These are phyloP conservation scores for Vinca minor DNA, from an alignment of 257 asterid genomes.

Conservation along the genomic window DNA sequence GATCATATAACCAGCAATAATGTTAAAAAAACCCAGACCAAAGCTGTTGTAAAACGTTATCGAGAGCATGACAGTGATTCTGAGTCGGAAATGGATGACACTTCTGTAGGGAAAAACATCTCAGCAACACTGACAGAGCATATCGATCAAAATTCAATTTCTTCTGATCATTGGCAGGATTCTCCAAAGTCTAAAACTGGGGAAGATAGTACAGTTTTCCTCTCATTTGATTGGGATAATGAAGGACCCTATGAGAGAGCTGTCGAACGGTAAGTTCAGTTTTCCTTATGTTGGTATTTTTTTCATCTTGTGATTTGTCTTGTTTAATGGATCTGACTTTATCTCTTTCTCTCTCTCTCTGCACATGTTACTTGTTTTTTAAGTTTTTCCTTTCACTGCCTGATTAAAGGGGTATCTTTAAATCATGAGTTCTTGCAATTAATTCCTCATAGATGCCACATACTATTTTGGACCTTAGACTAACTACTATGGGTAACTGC, in stretches of 20 bases:
- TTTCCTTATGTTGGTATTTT: constrained; percentile 12
- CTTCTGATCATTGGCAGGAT: constrained; percentile 56
- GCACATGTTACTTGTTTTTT: too few species aligned
- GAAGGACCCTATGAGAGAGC: constrained; percentile 91
- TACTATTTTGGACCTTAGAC: neutral
- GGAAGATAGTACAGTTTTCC: constrained; percentile 57
- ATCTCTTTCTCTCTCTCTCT: too few species aligned
- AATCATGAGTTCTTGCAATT: neutral
- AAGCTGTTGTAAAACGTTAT: constrained; percentile 58
- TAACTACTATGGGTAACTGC: neutral
- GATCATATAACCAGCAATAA: constrained; percentile 44
- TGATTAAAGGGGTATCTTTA: neutral
- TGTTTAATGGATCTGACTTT: neutral
- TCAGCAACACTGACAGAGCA: constrained; percentile 41
- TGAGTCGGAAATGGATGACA: constrained; percentile 85
- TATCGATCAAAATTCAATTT: constrained; percentile 37
- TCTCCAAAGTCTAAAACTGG: constrained; percentile 47
- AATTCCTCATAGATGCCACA: neutral
- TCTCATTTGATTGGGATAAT: constrained; percentile 93
- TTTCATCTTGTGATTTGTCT: neutral
- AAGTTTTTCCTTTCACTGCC: neutral
- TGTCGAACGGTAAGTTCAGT: constrained; percentile 56
- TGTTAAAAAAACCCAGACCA: constrained; percentile 41
- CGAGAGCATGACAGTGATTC: constrained; percentile 82
- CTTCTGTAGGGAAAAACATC: constrained; percentile 38